Evolutionary conservation across 1,139 yeast genomes (phyloP).

Genomic region (Pichia sp.): DNA sequence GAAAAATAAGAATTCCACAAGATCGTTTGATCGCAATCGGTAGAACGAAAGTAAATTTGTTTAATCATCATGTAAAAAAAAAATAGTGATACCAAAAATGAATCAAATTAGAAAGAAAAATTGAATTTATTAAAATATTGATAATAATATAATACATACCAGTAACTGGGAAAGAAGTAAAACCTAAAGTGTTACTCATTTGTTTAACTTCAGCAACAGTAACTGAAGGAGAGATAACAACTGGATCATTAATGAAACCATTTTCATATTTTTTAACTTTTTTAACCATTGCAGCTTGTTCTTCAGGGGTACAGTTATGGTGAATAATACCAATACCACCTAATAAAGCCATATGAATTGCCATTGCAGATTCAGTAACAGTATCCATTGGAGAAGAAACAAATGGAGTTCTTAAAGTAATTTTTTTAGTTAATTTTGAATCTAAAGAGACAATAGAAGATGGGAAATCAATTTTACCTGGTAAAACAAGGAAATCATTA

Average conservation of each 20-base stretch:
- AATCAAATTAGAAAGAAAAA: too few species aligned
- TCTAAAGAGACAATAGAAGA: constrained; percentile 72
- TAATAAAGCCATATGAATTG: constrained; percentile 94
- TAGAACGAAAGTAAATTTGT: constrained; percentile 91
- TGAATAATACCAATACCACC: constrained; percentile 99
- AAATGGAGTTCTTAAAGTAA: constrained; percentile 87
- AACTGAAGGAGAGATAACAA: constrained; percentile 67
- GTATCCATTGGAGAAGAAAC: constrained; percentile 99
- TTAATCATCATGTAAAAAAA: constrained; percentile 53
- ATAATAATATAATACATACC: constrained; percentile 60
- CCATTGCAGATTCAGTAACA: constrained; percentile 96
- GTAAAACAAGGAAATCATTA: constrained; percentile 90
- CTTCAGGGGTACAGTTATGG: constrained; percentile 94
- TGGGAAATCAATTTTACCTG: constrained; percentile 91
- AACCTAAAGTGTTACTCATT: constrained; percentile 71
- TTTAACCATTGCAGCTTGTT: constrained; percentile 97
- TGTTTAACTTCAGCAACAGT: constrained; percentile 79
- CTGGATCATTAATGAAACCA: constrained; percentile 94
- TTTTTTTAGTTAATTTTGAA: constrained; percentile 83
- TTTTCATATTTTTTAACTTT: constrained; percentile 96
- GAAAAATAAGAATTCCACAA: constrained; percentile 66
- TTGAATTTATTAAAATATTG: too few species aligned
- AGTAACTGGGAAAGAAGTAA: constrained; percentile 98
- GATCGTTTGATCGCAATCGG: constrained; percentile 97
- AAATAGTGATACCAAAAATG: too few species aligned